Percentiles rank a stretch among this genome's conserved stretches.
These are phyloP conservation scores for Kalmusia sp. DNA, from an alignment of 2,329 filamentous ascomycete genomes.

Conservation along the genomic window DNA sequence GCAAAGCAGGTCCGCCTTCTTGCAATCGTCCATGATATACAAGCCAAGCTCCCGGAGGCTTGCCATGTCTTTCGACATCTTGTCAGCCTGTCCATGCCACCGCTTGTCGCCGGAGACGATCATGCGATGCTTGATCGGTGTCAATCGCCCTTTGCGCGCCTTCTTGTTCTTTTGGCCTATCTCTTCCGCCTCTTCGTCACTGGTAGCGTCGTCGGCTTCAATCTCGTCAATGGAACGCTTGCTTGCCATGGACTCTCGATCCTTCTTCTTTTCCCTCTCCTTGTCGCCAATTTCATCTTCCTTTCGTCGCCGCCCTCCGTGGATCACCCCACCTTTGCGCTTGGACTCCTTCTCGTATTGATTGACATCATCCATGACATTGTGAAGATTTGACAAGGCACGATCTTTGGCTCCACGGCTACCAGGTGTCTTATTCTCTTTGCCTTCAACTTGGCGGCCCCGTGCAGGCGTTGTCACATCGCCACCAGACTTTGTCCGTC, in stretches of 20 bases:
- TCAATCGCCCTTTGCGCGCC: conserved; percentile 55
- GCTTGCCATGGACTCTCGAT: conserved; percentile 49
- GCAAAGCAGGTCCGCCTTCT: conserved; percentile 82
- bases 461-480: conserved; percentile 61
- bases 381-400: conserved; percentile 78
- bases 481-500: conserved; percentile 30
- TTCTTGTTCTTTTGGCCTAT: conserved; percentile 70
- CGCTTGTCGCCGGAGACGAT: conserved; percentile 83
- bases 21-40: conserved; percentile 76
- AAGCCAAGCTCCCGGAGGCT: conserved; percentile 84
- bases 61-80: conserved; percentile 83
- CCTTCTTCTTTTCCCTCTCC: conserved; percentile 37
- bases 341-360: conserved; percentile 95
- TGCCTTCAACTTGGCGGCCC: conserved; percentile 56
- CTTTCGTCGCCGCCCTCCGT: conserved; percentile 55
- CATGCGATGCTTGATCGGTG: conserved; percentile 75
- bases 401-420: conserved; percentile 89
- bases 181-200: conserved; percentile 57
- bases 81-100: conserved; percentile 77
- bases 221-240: conserved; percentile 56
- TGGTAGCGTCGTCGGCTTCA: conserved; percentile 47
- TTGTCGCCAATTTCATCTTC: conserved; percentile 47
- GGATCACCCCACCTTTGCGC: conserved; percentile 71
- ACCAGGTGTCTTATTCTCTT: conserved; percentile 85
- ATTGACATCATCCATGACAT: conserved; percentile 82